These are phyloP conservation scores for Claviceps monticola DNA, from an alignment of 2,329 filamentous ascomycete species.

Conservation along the genomic window DNA sequence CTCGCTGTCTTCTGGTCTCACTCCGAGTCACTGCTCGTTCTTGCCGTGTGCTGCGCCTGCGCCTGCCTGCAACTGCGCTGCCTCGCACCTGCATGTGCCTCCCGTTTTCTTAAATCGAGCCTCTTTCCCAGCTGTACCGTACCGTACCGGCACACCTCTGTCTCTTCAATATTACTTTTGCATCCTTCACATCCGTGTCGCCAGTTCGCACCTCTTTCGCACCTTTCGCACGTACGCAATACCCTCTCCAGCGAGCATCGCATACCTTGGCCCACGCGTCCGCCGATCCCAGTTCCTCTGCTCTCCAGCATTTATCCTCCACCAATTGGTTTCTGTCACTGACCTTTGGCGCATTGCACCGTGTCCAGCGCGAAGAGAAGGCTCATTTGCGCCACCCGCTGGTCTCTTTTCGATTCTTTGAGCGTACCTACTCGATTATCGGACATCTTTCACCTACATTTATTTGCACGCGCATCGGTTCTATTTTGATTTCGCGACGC, in stretches of 20 bases:
- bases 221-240: not conserved
- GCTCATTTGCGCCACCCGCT: not conserved
- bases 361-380: not conserved
- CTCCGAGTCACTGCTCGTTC: not conserved
- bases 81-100: constrained; percentile 5
- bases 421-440: not conserved
- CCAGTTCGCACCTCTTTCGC: not conserved
- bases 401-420: not conserved
- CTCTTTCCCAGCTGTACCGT: constrained; percentile 1
- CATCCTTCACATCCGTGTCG: not conserved
- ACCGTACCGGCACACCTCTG: not conserved
- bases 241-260: not conserved
- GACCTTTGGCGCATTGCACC: not conserved
- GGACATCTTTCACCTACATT: not conserved
- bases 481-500: no score
- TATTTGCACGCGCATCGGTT: not conserved
- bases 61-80: constrained; percentile 7
- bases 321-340: not conserved
- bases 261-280: not conserved
- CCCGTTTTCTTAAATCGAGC: constrained; percentile 1
- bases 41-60: constrained; percentile 6
- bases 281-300: not conserved
- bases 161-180: constrained; percentile 1
- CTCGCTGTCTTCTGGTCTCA: not conserved
- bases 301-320: not conserved